A percentile compares a stretch with the other conserved stretches of the same genome.
phyloP scores from a whole-genome alignment of 352 stramenopile species.

The Phytophthora sp. region DNA sequence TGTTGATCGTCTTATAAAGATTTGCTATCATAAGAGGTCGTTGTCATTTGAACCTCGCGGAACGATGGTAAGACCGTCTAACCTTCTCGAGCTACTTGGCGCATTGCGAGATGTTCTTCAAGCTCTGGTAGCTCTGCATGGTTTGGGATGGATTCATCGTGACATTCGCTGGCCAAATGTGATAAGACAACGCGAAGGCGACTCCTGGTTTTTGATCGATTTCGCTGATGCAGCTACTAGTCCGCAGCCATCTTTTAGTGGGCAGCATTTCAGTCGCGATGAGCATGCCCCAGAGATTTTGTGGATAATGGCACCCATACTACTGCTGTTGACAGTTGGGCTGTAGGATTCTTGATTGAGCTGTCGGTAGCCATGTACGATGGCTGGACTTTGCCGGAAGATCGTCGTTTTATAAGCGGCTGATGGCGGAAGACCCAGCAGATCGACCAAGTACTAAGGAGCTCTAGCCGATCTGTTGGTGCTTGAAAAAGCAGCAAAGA shows the following conservation, averaged over 20 bases:
- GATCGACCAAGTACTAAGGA: constrained; percentile 13
- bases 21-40: constrained; percentile 2
- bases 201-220: constrained; percentile 22
- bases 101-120: constrained; percentile 17
- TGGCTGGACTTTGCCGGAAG: constrained; percentile 13
- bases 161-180: constrained; percentile 22
- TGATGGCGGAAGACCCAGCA: constrained; percentile 13
- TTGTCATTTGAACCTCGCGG: constrained; percentile 13
- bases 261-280: constrained; percentile 17
- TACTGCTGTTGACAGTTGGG: constrained; percentile 29
- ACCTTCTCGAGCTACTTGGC: constrained; percentile 9
- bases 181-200: not conserved
- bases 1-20: constrained; percentile 7
- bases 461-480: constrained; percentile 1
- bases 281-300: constrained; percentile 26
- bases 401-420: not conserved
- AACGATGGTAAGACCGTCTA: constrained; percentile 4
- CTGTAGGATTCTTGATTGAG: constrained; percentile 25
- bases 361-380: constrained; percentile 8
- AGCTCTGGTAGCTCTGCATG: constrained; percentile 12
- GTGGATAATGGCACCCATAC: constrained; percentile 11
- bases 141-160: constrained; percentile 19
- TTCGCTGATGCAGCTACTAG: constrained; percentile 7
- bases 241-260: constrained; percentile 15
- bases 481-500: not conserved